Evolutionary conservation across 192 early-diverging fungal genomes (phyloP), one percentile per base, ranked within the genome.

Genomic region (Rhizophagus sp.): DNA sequence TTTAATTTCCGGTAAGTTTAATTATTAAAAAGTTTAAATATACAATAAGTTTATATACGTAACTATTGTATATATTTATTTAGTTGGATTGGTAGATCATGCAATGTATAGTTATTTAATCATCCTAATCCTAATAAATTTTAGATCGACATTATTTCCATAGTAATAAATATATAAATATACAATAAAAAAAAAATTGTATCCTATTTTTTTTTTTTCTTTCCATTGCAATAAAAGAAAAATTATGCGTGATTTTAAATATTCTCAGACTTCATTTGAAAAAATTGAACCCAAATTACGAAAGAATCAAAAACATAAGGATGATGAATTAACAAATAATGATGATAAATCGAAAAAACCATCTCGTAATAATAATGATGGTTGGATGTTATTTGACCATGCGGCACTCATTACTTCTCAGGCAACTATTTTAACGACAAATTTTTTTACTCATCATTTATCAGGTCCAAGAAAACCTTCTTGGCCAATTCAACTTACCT

Each of bases 381-480:
- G 39, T 57, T 77, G 64, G 64, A 41, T 39, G 17, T 52, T 78
- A 68, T 27, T 78, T 24, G 76, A 78, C 15, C 76, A 69, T 69
- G 66, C 47, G 9, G 41, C 24, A 10, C 61, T 78, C 19, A 8
- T 78, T 15, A 78, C 76, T 15, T 68, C 76, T 22, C 76, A 78
- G 19, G 76, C 76, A 8, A 78, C 82, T n/a, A 34, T 82, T 30
- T 47, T 86, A 30, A n/a, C 79, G 8, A 62, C 76, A 24, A 83
- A 83, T 61, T 83, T 83, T 17, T 10, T 86, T 39, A 70, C 22
- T 34, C 82, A 86, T 65, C 83, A 78, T 52, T 41, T 72, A 44
- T 74, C 78, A 25, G 89, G 89, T 25, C 89, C 89, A n/a, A 80
- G 84, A 30, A 82, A 81, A 50, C 83, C 83, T 13, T 87, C 85